Conservation (phyloP, 495 filamentous ascomycete genomes). For the Xylaria castorea region DNA sequence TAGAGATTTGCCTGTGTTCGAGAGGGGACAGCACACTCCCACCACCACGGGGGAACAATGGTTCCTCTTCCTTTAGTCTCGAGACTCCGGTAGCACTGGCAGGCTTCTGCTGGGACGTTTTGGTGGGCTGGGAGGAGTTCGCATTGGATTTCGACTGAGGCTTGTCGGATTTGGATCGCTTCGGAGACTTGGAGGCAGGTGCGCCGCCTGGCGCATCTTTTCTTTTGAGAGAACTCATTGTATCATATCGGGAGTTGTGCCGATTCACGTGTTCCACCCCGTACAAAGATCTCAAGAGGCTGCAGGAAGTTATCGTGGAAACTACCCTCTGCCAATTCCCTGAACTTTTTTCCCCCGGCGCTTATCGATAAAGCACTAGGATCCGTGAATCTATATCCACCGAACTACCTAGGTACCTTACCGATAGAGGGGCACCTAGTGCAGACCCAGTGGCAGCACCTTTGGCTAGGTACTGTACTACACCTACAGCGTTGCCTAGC, state of each 20-base stretch:
- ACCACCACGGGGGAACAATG: constrained; percentile 90
- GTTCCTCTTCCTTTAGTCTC: constrained; percentile 74
- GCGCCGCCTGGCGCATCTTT: constrained; percentile 54
- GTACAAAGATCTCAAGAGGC: constrained; percentile 6
- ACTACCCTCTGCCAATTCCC: constrained; percentile 5
- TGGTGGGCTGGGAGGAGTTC: constrained; percentile 29
- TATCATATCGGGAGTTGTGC: constrained; percentile 26
- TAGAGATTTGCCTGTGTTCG: constrained; percentile 94
- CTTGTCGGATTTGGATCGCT: constrained; percentile 52
- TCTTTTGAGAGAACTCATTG: constrained; percentile 55
- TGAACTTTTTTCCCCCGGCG: constrained; percentile 25
- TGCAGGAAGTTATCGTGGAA: constrained; percentile 19
- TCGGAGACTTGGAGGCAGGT: constrained; percentile 49
- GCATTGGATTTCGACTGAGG: constrained; percentile 33
- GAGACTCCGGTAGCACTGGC: constrained; percentile 39
- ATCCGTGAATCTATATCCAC: neutral
- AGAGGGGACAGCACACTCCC: constrained; percentile 89
- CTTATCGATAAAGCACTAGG: constrained; percentile 30
- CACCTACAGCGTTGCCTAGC: too few relatives aligned
- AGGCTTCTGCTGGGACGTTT: constrained; percentile 38
- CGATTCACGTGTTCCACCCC: neutral
- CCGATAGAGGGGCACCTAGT: neutral
- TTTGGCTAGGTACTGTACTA: neutral
- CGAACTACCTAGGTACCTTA: too few relatives aligned
- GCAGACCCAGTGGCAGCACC: neutral